A percentile compares a stretch with the other conserved stretches of the same genome.
Conservation (phyloP, 306 rosid genomes). For the Gynostemma pentaphyllum region DNA sequence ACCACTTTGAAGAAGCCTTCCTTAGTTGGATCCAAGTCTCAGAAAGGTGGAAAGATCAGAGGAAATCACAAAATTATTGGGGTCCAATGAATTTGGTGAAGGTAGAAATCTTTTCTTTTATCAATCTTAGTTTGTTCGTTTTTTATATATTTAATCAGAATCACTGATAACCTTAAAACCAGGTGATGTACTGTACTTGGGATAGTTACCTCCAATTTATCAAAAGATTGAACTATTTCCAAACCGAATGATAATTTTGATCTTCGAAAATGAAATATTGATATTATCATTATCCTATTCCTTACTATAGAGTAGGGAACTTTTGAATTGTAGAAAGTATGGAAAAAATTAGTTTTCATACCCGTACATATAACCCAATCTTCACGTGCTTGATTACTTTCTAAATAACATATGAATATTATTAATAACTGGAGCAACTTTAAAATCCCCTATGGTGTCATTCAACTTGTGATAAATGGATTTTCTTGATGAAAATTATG, state of each 20-base stretch:
- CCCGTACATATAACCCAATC: background rate
- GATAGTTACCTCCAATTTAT: background rate
- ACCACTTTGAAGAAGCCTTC: conserved; percentile 62
- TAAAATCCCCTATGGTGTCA: background rate
- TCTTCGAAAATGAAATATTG: background rate
- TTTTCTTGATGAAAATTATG: conserved; percentile 29
- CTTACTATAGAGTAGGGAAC: no score
- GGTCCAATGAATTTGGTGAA: conserved; percentile 74
- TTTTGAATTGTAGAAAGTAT: background rate
- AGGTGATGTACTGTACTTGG: background rate
- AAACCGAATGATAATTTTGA: background rate
- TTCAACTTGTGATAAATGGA: background rate
- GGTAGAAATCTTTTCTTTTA: conserved; percentile 41
- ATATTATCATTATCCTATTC: background rate
- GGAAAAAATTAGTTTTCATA: background rate
- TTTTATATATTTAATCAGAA: conserved; percentile 2
- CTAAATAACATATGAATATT: background rate
- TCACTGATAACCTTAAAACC: background rate
- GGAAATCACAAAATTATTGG: conserved; percentile 42
- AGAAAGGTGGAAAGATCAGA: conserved; percentile 40
- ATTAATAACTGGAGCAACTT: background rate
- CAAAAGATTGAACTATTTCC: background rate
- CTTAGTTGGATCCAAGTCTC: conserved; percentile 58
- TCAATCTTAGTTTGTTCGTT: background rate
- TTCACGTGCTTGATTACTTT: background rate